Base-by-base conservation (phyloP, 495 filamentous ascomycete genomes). In the Sporormia fimetaria region DNA sequence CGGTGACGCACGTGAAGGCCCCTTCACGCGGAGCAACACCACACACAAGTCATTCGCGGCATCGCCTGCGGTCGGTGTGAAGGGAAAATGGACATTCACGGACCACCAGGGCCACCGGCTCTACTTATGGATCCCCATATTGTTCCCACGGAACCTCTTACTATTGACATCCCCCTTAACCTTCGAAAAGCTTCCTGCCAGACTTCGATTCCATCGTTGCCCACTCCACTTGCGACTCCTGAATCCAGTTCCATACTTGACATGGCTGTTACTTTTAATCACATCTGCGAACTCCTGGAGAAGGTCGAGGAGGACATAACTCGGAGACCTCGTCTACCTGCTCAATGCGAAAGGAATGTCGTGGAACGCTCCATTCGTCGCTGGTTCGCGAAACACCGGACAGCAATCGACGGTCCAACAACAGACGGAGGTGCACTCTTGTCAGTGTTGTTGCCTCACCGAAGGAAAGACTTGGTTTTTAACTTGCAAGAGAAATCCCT, bases 271-370 rank as follows among this genome's bases (percentile, higher is more conserved):
- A 42, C 37, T 3, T 52, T 52, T 35, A 43, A 40, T 25, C 12
- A 34, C n/a, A 29, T 52, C 2, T 52, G 43, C 24, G 26, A 3
- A 37, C 25, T 52, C 21, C 44, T 47, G n/a, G 49, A 52, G 26
- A 30, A 21, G 6, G 20, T 52, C 15, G 49, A 52, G 22, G 30
- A 22, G 11, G 21, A 40, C 10, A 23, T 38, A 18, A 26, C 18
- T 12, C 26, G 12, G 11, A 22, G 25, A 11, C 43, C 43, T 20
- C 43, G 33, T 29, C 32, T 45, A 5, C 6, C 35, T 10, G n/a
- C 35, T 8, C 6, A 23, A 21, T 16, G 30, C 12, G 22, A 32
- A 24, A 38, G 47, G 17, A 12, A 29, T 11, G 18, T 4, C 5
- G 33, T 39, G 14, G 21, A 29, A 11, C 4, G 33, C 9, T 29